Conservation (phyloP, 495 filamentous ascomycete genomes). For the Penicillium bialowiezense region DNA sequence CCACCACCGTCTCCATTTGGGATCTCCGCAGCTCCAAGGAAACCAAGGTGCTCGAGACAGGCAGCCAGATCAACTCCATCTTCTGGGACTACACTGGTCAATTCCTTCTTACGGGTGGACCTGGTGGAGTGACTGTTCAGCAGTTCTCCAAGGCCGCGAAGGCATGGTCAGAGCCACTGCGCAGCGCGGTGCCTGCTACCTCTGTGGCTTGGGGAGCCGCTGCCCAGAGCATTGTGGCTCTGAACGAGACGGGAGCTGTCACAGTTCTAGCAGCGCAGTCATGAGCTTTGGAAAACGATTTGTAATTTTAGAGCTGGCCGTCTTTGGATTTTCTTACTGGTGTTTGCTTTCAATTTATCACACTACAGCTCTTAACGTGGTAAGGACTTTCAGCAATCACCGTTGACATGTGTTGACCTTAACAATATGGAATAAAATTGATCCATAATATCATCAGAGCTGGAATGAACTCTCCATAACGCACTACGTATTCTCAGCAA, state of each 20-base stretch:
- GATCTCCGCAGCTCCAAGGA: conserved; percentile 81
- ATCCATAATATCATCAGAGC: neutral
- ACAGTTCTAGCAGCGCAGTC: conserved; percentile 54
- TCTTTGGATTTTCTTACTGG: conserved; percentile 21
- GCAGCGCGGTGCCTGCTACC: conserved; percentile 67
- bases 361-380: conserved; percentile 15
- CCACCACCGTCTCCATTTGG: conserved; percentile 77
- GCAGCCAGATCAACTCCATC: conserved; percentile 66
- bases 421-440: neutral
- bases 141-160: conserved; percentile 81
- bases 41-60: conserved; percentile 79
- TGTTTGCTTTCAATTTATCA: conserved; percentile 21
- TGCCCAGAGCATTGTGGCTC: conserved; percentile 69
- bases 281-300: conserved; percentile 38
- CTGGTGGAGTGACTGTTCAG: conserved; percentile 79
- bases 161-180: conserved; percentile 83
- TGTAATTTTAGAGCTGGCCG: conserved; percentile 31
- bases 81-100: conserved; percentile 95
- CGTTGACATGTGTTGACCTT: neutral
- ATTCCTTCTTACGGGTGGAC: conserved; percentile 79
- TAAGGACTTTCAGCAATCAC: conserved; percentile 1
- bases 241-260: conserved; percentile 72
- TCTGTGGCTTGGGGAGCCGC: conserved; percentile 73
- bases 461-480: too few relatives aligned
- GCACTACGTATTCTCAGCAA: too few relatives aligned